Evolutionary conservation across 2,329 filamentous ascomycete species (phyloP), one percentile per base, ranked within the genome.

Genomic region (Hirsutella minnesotensis): DNA sequence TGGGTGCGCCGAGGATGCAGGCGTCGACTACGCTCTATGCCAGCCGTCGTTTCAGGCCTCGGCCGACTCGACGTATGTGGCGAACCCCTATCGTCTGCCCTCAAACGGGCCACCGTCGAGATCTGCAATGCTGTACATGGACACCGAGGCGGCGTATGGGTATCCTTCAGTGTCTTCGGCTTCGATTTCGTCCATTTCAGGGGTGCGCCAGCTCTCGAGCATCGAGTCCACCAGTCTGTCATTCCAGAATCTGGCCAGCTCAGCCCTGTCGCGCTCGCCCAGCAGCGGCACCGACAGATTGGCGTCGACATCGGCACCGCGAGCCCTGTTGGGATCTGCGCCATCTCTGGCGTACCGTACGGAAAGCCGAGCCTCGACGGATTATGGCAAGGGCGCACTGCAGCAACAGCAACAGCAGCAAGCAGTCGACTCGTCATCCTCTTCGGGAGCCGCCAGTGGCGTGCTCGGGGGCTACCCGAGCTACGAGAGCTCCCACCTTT

Each of bases 91-190:
- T 40, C 52, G 58, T n/a, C 44, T 59, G 38, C 37, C 44, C 4
- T 41, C 47, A n/a, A 42, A 43, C 30, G n/a, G 39, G 18, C n/a
- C 46, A 19, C 33, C 43, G 1, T 30, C 42, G 9, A 57, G 55
- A 37, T 40, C 47, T 29, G 47, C 36, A 19, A 27, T 46, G 20
- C 29, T 58, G 30, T 61, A 56, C 29, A 44, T 56, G 15, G 56
- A 59, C 19, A 38, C 54, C 27, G 55, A 59, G 19, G 42, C 49
- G 10, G 47, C 44, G 33, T 61, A 59, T 34, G 46, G 49, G 30
- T 62, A 57, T 40, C 43, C 43, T 27, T 45, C 38, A 2, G 51
- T 48, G 8, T 44, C 43, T 9, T 9, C 33, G 3, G n/a, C 33
- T 18, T 12, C 31, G 24, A 27, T 27, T 5, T 7, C 33, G 10